Percentiles rank a stretch among this genome's conserved stretches.
Conservation (phyloP, 225 moss, liverwort and hornwort species). For the Bryoerythrophyllum caledonicum region DNA sequence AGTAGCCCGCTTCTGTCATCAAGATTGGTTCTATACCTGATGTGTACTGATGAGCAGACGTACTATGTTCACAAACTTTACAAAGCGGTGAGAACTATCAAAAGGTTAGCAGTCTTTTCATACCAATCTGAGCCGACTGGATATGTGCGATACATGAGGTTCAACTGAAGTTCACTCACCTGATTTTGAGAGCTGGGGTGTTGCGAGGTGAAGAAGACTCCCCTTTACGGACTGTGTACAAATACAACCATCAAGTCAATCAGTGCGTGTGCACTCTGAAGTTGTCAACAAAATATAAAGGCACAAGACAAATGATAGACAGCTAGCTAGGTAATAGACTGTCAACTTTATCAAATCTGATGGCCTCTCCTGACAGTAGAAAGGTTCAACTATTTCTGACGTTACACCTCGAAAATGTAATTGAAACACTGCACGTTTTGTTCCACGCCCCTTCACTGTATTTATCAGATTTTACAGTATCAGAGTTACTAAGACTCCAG, state of each 20-base stretch:
- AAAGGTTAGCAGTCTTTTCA: background rate
- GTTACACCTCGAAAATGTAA: conserved; percentile 5
- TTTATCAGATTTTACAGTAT: no score
- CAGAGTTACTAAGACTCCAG: background rate
- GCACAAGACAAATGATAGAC: conserved; percentile 14
- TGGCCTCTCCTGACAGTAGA: background rate
- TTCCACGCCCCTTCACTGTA: no score
- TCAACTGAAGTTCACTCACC: conserved; percentile 11
- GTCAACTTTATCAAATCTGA: background rate
- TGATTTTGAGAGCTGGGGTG: conserved; percentile 7
- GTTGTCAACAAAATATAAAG: background rate
- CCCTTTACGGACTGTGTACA: background rate
- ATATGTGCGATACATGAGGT: background rate
- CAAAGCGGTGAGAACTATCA: background rate
- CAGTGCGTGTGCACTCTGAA: background rate
- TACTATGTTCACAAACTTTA: background rate
- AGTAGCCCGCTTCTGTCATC: background rate
- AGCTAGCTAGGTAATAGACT: conserved; percentile 3
- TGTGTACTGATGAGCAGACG: background rate
- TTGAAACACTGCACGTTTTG: background rate
- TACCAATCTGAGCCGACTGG: background rate
- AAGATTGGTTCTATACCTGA: background rate
- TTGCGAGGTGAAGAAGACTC: background rate
- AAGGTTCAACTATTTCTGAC: background rate
- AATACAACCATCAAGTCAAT: conserved; percentile 20